Conservation (phyloP, 495 filamentous ascomycete genomes). For the Lepraria neglecta region DNA sequence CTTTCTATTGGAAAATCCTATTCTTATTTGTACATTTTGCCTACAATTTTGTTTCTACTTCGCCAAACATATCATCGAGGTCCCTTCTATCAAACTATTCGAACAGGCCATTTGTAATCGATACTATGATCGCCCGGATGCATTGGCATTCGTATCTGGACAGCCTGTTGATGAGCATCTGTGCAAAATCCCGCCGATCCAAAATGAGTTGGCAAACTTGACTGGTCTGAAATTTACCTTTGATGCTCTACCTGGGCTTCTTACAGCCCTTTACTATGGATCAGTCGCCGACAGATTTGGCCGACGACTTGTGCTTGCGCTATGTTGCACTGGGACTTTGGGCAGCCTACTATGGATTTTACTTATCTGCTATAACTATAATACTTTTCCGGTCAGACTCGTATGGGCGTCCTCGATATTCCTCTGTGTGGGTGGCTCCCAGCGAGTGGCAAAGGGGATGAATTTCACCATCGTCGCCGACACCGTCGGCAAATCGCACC, state of each 20-base stretch:
- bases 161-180: slow-evolving; percentile 10
- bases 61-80: slow-evolving; percentile 23
- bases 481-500: slow-evolving; percentile 22
- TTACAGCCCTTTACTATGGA: slow-evolving; percentile 24
- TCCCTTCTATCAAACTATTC: slow-evolving; percentile 22
- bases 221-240: slow-evolving; percentile 26
- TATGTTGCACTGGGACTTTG: slow-evolving; percentile 20
- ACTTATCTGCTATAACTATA: slow-evolving; percentile 22
- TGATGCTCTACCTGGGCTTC: slow-evolving; percentile 25
- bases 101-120: slow-evolving; percentile 22
- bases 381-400: slow-evolving; percentile 18
- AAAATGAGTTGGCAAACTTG: slow-evolving; percentile 23
- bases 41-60: slow-evolving; percentile 23
- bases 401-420: slow-evolving; percentile 27
- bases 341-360: slow-evolving; percentile 23
- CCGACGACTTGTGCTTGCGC: slow-evolving; percentile 16
- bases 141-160: neutral
- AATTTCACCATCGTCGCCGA: slow-evolving; percentile 26
- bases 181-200: slow-evolving; percentile 24
- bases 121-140: slow-evolving; percentile 14
- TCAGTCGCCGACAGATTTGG: slow-evolving; percentile 23
- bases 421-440: slow-evolving; percentile 27
- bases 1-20: slow-evolving; percentile 38
- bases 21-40: slow-evolving; percentile 22
- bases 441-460: slow-evolving; percentile 25